Evolutionary conservation across 2,329 filamentous ascomycete genomes (phyloP), one percentile per base, ranked within the genome.

Genomic region (Claviceps arundinis): DNA sequence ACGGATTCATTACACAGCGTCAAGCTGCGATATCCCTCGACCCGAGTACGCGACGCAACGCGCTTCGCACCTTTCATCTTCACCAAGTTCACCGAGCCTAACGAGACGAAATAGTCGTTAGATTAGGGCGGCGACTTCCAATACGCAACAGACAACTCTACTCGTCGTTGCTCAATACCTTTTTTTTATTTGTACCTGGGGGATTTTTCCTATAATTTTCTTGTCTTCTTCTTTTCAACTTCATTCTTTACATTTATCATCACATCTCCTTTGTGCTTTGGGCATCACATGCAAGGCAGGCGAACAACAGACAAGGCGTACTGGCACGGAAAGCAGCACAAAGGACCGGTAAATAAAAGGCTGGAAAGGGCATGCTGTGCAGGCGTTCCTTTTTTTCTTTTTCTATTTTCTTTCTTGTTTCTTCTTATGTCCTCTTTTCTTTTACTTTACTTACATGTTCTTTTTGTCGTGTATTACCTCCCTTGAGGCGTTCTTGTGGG

Each of bases 261-360:
- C 16, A 22, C 9, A 30, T 54, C 48, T 52, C 38, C 40, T 54
- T 54, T 52, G 42, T 54, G 14, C 9, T 50, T 34, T 50, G 50
- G 42, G 42, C 41, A 50, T 42, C 4, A 2, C 30, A 54, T 52
- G 11, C 24, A 38, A 40, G 50, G 42, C 37, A 22, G 38, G 53
- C 38, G 19, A 24, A 50, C 41, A 42, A 43, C 47, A 34, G 53
- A 50, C 53, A 50, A 34, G 53, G 53, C 53, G 50, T 44, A 49
- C 43, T 17, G 53, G 53, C 30, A 40, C 37, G 38, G 30, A 44
- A 44, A 34, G 19, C 26, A 24, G 42, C 37, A 11, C 19, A 24
- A 7, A 41, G 7, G 38, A n/a, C 16, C 16, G 14, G 17, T 16
- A 16, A 19, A 41, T 2, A 43, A 44, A 37, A 24, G 30, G 17